A percentile compares a stretch with the other conserved stretches of the same genome.
Evolutionary conservation across 345 rosid genomes (phyloP).

Genomic region (Rhodamnia argentea): DNA sequence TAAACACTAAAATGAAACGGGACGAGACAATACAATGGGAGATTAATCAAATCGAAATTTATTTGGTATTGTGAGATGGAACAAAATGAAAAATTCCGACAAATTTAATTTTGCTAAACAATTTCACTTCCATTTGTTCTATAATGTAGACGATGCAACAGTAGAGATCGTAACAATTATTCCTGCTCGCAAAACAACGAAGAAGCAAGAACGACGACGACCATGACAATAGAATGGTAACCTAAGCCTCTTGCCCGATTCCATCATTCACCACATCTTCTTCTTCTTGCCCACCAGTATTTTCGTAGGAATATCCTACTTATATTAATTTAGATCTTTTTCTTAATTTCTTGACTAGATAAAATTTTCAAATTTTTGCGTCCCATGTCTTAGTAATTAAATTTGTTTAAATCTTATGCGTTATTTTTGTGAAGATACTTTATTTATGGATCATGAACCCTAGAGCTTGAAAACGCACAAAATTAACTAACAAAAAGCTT

Average conservation of each 20-base stretch:
- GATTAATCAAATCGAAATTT: not conserved
- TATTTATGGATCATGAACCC: not conserved
- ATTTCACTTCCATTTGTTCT: not conserved
- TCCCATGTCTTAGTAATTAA: not conserved
- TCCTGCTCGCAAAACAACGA: not conserved
- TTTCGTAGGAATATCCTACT: not conserved
- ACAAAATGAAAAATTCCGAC: not conserved
- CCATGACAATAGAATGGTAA: no score
- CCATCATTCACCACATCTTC: not conserved
- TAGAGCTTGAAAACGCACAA: not conserved
- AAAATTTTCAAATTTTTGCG: not conserved
- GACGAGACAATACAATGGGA: not conserved
- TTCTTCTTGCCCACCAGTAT: not conserved
- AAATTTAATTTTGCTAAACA: not conserved
- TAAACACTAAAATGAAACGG: not conserved
- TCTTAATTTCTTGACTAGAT: not conserved
- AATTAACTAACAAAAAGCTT: not conserved
- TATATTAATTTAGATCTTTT: no score
- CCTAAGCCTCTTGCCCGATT: no score
- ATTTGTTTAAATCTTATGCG: not conserved
- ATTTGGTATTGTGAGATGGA: not conserved
- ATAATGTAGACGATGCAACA: not conserved
- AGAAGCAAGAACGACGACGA: not conserved
- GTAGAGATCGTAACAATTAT: not conserved
- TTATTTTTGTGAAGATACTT: not conserved